Evolutionary conservation across 2,329 filamentous ascomycete species (phyloP).

Genomic region (Ascochyta koolunga): DNA sequence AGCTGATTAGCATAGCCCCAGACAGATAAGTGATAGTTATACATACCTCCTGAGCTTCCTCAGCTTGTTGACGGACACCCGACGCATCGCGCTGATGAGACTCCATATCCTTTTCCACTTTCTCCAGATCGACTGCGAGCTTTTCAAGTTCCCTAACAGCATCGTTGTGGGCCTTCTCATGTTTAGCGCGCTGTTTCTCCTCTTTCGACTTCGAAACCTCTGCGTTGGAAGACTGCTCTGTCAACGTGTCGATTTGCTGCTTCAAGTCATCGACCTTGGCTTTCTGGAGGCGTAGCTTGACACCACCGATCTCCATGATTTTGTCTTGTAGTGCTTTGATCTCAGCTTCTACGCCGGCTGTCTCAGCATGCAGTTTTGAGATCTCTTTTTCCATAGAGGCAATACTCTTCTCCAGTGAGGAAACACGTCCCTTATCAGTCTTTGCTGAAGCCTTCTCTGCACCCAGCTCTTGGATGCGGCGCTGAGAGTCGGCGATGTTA

Average conservation of each 20-base stretch:
- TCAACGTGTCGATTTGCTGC: slow-evolving; percentile 79
- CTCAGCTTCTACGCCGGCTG: slow-evolving; percentile 87
- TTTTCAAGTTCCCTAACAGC: slow-evolving; percentile 79
- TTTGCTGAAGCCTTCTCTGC: slow-evolving; percentile 82
- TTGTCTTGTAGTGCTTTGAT: slow-evolving; percentile 93
- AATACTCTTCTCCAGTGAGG: slow-evolving; percentile 78
- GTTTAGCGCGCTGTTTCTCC: slow-evolving; percentile 87
- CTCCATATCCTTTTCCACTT: slow-evolving; percentile 77
- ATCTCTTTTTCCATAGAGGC: slow-evolving; percentile 76
- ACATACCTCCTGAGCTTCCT: slow-evolving; percentile 74
- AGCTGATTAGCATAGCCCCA: slow-evolving; percentile 24
- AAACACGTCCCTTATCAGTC: slow-evolving; percentile 76
- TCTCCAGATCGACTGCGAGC: slow-evolving; percentile 74
- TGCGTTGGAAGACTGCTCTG: slow-evolving; percentile 81
- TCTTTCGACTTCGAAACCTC: slow-evolving; percentile 91
- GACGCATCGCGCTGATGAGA: slow-evolving; percentile 78
- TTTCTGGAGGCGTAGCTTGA: slow-evolving; percentile 87
- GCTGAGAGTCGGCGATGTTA: slow-evolving; percentile 82
- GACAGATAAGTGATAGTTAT: neutral
- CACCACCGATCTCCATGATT: slow-evolving; percentile 97
- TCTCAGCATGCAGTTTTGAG: slow-evolving; percentile 79
- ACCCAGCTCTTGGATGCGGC: slow-evolving; percentile 82
- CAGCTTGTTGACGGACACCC: slow-evolving; percentile 72
- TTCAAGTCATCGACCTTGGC: slow-evolving; percentile 85
- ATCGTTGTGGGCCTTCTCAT: slow-evolving; percentile 80